These are phyloP conservation scores for Boletus reticuloceps DNA, from an alignment of 768 basidiomycete species.

Conservation along the genomic window DNA sequence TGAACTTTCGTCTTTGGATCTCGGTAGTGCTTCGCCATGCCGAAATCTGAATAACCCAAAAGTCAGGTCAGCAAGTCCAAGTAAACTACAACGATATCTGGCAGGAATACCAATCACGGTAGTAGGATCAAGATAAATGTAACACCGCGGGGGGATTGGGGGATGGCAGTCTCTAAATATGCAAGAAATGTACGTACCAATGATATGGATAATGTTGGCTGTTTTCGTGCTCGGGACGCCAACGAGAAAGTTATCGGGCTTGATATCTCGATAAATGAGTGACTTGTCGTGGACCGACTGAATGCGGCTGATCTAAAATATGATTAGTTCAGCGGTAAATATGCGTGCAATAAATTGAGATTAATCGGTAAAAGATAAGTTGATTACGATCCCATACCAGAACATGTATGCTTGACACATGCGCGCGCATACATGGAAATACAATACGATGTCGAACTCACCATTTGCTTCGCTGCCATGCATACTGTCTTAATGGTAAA, in stretches of 20 bases:
- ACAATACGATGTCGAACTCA: conserved; percentile 35
- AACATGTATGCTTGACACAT: background rate
- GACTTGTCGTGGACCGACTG: conserved; percentile 99
- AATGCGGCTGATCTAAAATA: conserved; percentile 81
- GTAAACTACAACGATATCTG: background rate
- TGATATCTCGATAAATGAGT: conserved; percentile 98
- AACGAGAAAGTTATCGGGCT: conserved; percentile 98
- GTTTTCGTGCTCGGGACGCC: conserved; percentile 90
- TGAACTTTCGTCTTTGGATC: conserved; percentile 97
- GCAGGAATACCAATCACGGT: background rate
- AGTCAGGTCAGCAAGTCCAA: conserved; percentile 7
- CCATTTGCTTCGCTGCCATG: conserved; percentile 99
- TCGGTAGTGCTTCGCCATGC: conserved; percentile 99
- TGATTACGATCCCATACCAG: background rate
- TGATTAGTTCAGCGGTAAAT: conserved; percentile 5
- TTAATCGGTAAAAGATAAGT: background rate
- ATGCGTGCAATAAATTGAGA: background rate
- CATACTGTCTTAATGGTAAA: conserved; percentile 98
- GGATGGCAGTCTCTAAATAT: conserved; percentile 7
- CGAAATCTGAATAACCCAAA: conserved; percentile 66
- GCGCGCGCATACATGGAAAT: background rate
- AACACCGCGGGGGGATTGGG: conserved; percentile 1
- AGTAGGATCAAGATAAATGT: background rate
- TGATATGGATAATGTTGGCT: conserved; percentile 85
- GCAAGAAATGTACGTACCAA: conserved; percentile 51